Conservation (phyloP, 805 yeast genomes). For the Vanderwaltozyma tropicalis region DNA sequence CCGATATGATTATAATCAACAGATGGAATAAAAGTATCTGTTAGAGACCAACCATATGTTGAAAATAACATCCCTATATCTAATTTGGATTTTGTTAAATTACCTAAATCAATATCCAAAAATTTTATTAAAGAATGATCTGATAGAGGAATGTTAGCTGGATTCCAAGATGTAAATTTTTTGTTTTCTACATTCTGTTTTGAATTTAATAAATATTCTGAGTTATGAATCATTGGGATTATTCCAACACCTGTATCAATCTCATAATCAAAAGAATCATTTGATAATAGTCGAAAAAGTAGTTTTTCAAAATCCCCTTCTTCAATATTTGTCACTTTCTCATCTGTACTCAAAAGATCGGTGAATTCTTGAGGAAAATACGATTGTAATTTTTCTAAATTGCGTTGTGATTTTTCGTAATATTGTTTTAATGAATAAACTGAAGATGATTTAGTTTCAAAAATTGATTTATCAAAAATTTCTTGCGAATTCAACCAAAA, state of each 20-base stretch:
- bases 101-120: constrained; percentile 33
- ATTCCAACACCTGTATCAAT: constrained; percentile 30
- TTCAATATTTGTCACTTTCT: constrained; percentile 4
- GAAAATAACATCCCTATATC: constrained; percentile 46
- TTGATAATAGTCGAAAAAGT: constrained; percentile 34
- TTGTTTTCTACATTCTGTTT: neutral
- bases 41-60: constrained; percentile 46
- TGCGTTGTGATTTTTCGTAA: constrained; percentile 43
- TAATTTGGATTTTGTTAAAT: constrained; percentile 35
- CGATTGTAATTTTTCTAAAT: constrained; percentile 24
- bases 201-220: neutral
- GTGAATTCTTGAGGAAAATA: constrained; percentile 6
- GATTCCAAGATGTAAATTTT: constrained; percentile 43
- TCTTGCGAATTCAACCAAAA: constrained; percentile 35
- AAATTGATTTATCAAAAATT: constrained; percentile 31
- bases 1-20: constrained; percentile 49
- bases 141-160: constrained; percentile 42
- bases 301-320: constrained; percentile 30
- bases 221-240: constrained; percentile 31
- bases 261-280: constrained; percentile 24
- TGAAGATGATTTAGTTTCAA: constrained; percentile 36
- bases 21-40: constrained; percentile 49
- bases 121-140: constrained; percentile 41
- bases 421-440: constrained; percentile 47
- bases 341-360: constrained; percentile 12